Evolutionary conservation across 495 filamentous ascomycete genomes (phyloP).

Genomic region (Aspergillus sclerotioniger): DNA sequence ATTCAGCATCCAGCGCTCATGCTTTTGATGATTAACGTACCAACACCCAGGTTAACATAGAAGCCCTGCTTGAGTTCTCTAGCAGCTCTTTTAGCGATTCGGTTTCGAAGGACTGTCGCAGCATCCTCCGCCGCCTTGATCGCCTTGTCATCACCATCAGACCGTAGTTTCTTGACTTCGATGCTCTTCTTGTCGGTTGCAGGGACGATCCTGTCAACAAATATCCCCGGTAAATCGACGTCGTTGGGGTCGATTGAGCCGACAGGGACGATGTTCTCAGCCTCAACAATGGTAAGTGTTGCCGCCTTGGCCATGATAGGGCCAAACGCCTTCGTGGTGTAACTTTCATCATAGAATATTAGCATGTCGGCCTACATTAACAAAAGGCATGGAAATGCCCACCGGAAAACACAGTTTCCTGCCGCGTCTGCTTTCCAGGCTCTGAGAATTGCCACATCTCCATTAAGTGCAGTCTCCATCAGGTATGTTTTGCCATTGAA

Average conservation of each 20-base stretch:
- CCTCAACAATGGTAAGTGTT: conserved; percentile 85
- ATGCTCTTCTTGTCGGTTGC: conserved; percentile 72
- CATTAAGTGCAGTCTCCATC: conserved; percentile 79
- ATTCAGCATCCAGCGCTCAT: conserved; percentile 3
- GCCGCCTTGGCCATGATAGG: conserved; percentile 88
- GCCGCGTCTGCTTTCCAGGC: conserved; percentile 84
- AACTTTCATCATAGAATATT: conserved; percentile 25
- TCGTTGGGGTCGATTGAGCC: conserved; percentile 77
- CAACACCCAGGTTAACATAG: conserved; percentile 91
- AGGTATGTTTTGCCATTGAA: conserved; percentile 84
- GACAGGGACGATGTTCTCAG: conserved; percentile 82
- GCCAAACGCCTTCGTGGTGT: conserved; percentile 64
- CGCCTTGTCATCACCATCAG: conserved; percentile 48
- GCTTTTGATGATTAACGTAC: conserved; percentile 52
- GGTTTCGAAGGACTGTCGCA: conserved; percentile 67
- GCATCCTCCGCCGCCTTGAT: conserved; percentile 56
- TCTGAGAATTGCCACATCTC: conserved; percentile 85
- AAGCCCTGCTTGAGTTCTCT: conserved; percentile 94
- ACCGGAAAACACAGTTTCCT: conserved; percentile 88
- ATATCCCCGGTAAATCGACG: conserved; percentile 85
- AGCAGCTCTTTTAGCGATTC: conserved; percentile 78
- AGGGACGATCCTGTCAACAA: conserved; percentile 81
- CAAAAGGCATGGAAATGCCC: conserved; percentile 31
- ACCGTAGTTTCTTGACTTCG: conserved; percentile 74
- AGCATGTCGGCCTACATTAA: neutral